Conservation (phyloP, 805 yeast genomes). For the Ogataea nitratoaversa region DNA sequence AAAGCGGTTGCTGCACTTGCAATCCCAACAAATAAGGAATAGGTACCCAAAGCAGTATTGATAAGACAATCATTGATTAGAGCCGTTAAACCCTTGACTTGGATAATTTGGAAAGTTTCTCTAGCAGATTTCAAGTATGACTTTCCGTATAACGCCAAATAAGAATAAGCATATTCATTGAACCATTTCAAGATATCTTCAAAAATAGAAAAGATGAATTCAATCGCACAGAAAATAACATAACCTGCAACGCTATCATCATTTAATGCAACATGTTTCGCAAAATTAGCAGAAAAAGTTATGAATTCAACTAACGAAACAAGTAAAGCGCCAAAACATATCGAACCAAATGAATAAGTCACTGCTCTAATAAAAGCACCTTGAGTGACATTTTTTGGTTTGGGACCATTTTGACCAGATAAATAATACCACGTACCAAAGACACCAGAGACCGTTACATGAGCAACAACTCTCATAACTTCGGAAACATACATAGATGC, state of each 20-base stretch:
- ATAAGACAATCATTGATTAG: conserved; percentile 79
- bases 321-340: conserved; percentile 74
- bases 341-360: conserved; percentile 85
- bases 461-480: conserved; percentile 73
- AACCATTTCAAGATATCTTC: conserved; percentile 54
- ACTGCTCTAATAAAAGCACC: conserved; percentile 74
- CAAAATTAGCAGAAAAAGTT: conserved; percentile 4
- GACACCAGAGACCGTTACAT: conserved; percentile 75
- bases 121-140: conserved; percentile 68
- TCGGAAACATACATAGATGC: conserved; percentile 80
- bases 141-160: conserved; percentile 84
- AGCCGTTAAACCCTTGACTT: conserved; percentile 78
- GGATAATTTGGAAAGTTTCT: conserved; percentile 69
- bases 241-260: conserved; percentile 6
- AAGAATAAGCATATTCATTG: conserved; percentile 85
- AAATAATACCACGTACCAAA: conserved; percentile 91
- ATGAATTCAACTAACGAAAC: conserved; percentile 60
- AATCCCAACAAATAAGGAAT: conserved; percentile 59
- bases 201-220: conserved; percentile 29
- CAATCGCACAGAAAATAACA: conserved; percentile 6
- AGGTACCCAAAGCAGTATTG: conserved; percentile 68
- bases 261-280: conserved; percentile 9
- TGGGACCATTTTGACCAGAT: conserved; percentile 37
- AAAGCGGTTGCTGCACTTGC: conserved; percentile 47
- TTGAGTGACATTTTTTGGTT: conserved; percentile 72